Conservation (phyloP, 1,284 basidiomycete genomes). For the Testicularia cyperi region DNA sequence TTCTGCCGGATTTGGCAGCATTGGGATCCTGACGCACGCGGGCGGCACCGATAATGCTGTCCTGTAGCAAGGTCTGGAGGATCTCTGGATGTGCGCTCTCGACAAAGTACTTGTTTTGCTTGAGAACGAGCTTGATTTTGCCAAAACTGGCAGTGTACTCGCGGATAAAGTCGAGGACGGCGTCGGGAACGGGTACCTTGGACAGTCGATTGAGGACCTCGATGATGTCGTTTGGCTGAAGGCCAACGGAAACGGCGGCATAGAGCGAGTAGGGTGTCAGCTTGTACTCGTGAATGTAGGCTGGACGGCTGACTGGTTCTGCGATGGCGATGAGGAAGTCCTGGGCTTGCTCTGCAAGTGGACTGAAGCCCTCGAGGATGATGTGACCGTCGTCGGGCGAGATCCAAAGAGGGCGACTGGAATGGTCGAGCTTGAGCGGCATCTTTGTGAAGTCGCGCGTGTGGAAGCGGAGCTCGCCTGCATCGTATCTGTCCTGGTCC, state of each 20-base stretch:
- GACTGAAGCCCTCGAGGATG: slow-evolving; percentile 62
- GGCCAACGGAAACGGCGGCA: slow-evolving; percentile 95
- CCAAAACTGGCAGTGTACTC: slow-evolving; percentile 58
- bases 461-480: slow-evolving; percentile 73
- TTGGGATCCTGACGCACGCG: slow-evolving; percentile 42
- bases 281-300: slow-evolving; percentile 98
- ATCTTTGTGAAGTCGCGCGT: slow-evolving; percentile 52
- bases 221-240: slow-evolving; percentile 97
- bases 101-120: slow-evolving; percentile 60
- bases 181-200: slow-evolving; percentile 56
- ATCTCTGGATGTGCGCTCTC: slow-evolving; percentile 58
- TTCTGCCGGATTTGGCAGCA: slow-evolving; percentile 24
- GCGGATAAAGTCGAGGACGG: slow-evolving; percentile 55
- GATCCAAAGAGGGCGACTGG: slow-evolving; percentile 57
- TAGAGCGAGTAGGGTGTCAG: slow-evolving; percentile 96
- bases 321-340: slow-evolving; percentile 98
- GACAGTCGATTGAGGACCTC: slow-evolving; percentile 69
- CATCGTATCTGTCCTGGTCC: slow-evolving; percentile 23
- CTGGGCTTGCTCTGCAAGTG: slow-evolving; percentile 95
- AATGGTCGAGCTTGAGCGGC: slow-evolving; percentile 57
- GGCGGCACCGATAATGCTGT: slow-evolving; percentile 51
- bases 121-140: slow-evolving; percentile 60
- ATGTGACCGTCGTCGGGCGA: slow-evolving; percentile 58
- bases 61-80: slow-evolving; percentile 53
- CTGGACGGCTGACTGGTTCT: slow-evolving; percentile 96